Percentiles rank a stretch among this genome's conserved stretches.
Evolutionary conservation across 352 stramenopile genomes (phyloP).

Genomic region (Nothophytophthora sp.): DNA sequence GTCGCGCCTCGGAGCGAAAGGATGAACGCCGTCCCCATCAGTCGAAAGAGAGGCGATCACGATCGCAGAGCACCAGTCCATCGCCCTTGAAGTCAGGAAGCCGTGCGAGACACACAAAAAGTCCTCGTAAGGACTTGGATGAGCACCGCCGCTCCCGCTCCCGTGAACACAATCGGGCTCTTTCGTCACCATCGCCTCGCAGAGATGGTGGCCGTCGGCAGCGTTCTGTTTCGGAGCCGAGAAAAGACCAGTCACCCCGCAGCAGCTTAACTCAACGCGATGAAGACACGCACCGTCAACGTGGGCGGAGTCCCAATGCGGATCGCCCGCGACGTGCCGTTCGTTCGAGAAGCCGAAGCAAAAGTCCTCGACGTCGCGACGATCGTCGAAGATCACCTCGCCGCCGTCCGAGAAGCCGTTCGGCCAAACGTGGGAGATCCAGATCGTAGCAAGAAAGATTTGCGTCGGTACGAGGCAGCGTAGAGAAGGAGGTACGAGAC

Average conservation of each 20-base stretch:
- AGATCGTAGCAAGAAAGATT: neutral
- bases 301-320: neutral
- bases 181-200: too few relatives aligned
- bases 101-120: too few relatives aligned
- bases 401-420: slow-evolving; percentile 1
- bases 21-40: neutral
- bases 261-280: neutral
- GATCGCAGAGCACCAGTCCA: too few relatives aligned
- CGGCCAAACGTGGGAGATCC: neutral
- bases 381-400: neutral
- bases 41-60: neutral
- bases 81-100: too few relatives aligned
- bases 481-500: too few relatives aligned
- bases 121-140: too few relatives aligned
- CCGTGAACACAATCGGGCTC: too few relatives aligned
- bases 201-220: neutral
- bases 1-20: neutral
- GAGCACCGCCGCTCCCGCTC: too few relatives aligned
- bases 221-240: neutral
- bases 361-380: neutral
- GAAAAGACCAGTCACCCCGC: neutral
- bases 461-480: too few relatives aligned
- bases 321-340: slow-evolving; percentile 3
- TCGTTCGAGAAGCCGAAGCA: slow-evolving; percentile 11
- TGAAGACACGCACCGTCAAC: neutral